Evolutionary conservation across 1,284 basidiomycete species (phyloP), one percentile per base, ranked within the genome.

Genomic region (Leccinum subfulvum): DNA sequence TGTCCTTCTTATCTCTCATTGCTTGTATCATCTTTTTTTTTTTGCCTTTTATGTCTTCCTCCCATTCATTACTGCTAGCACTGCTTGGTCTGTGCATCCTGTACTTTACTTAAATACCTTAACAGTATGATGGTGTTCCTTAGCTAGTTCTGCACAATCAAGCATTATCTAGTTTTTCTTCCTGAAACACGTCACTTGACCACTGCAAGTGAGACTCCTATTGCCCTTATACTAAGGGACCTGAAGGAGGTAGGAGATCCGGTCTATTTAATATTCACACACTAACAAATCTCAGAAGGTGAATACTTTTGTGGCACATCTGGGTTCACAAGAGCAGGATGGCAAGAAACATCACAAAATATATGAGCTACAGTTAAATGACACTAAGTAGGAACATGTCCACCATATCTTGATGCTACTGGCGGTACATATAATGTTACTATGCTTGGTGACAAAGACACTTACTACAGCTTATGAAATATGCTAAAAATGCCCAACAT

Each of bases 231-330:
- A 28, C 26, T 28, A 28, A 28, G 26, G 30, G 33, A 63, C 1
- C 30, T 63, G 4, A 60, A 55, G 26, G 30, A 57, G 21, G 33
- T 60, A 54, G 56, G 47, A n/a, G 7, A 26, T n/a, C 44, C 3
- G 9, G 7, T 44, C 26, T 26, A 26, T 47, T 5, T 16, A 41
- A 26, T 57, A 13, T 28, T 18, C 14, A 7, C 18, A 49, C 23
- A 18, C 18, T 47, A 47, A 47, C 44, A 16, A 52, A 23, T 52
- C 14, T 52, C 49, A 52, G 49, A 13, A 52, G 21, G 49, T 52
- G 49, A 26, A 52, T 39, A 21, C 7, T 5, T 57, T 61, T 4
- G 10, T 57, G 18, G 55, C 4, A 1, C 2, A 4, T 4, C 44
- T 61, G 0, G 10, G 33, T 51, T n/a, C 16, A 7, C 44, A 57